Evolutionary conservation across 139 green algal species (phyloP), one percentile per base, ranked within the genome.

Genomic region (Tetradesmus obliquus): DNA sequence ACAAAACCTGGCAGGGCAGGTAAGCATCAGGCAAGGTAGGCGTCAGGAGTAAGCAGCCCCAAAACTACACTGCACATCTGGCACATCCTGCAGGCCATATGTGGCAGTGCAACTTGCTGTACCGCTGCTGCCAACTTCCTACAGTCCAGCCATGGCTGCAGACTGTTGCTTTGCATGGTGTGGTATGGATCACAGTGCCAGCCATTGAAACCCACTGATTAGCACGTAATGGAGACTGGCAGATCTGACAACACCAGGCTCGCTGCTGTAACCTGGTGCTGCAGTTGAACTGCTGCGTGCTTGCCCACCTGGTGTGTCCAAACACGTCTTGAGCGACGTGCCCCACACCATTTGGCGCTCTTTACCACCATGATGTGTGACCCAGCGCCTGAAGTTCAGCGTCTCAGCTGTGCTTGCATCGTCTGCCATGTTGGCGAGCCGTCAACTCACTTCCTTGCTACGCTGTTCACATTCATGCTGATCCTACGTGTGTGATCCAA

Each of bases 1-100:
- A 96, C 9, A 57, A 96, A 97, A 6, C 90, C 96, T 97, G 95
- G 17, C 66, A 76, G 1, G 8, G n/a, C 2, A 2, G 32, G 32
- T n/a, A n/a, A n/a, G n/a, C n/a, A n/a, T 45, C 32, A 45, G 32
- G 32, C 32, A 45, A 45, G 32, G 32, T 45, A 45, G 32, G 32
- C 32, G 32, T 45, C 32, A 45, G 32, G 32, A 45, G 32, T 45
- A 45, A 45, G 32, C 32, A 45, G 32, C 32, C 32, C 0, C 0
- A 45, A 45, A 45, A 45, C 32, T 45, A 45, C 32, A 45, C 32
- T 45, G 32, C 32, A 45, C 32, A 45, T 45, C 0, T 45, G 32
- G 32, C 32, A 45, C 32, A 45, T 0, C 32, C 32, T 1, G 32
- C 32, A 45, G 32, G 32, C 32, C 32, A 76, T 3, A 76, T 24